phyloP scores from a whole-genome alignment of 805 yeast genomes.

The Hagleromyces aurorensis region DNA sequence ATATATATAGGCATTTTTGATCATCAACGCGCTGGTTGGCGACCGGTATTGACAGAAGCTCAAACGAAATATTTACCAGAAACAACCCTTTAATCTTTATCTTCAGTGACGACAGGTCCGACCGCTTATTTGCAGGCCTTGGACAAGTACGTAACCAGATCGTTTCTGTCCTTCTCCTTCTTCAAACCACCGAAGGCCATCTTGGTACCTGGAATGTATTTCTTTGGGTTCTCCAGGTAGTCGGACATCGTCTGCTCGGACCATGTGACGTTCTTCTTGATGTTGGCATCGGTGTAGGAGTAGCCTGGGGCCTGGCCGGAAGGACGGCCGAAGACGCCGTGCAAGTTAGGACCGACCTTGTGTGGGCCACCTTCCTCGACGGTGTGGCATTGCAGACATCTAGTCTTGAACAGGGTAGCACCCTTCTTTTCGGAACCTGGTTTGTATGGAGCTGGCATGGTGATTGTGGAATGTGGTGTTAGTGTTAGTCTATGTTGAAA shows the following conservation, averaged over 20 bases:
- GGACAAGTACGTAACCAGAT: conserved; percentile 78
- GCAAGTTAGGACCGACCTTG: conserved; percentile 98
- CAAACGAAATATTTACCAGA: too few relatives aligned
- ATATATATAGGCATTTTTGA: neutral
- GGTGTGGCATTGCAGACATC: conserved; percentile 99
- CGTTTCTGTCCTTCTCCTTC: conserved; percentile 98
- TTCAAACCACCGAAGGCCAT: conserved; percentile 99
- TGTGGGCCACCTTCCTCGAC: conserved; percentile 91
- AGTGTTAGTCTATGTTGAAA: too few relatives aligned
- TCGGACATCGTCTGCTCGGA: conserved; percentile 79
- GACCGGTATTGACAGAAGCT: too few relatives aligned
- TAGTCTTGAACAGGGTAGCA: conserved; percentile 96
- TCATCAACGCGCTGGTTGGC: neutral
- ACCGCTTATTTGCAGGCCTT: conserved; percentile 40
- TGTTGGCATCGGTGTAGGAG: conserved; percentile 98
- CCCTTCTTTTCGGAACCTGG: conserved; percentile 81
- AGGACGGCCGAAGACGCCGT: conserved; percentile 87
- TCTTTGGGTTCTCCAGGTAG: conserved; percentile 99
- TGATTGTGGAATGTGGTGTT: too few relatives aligned
- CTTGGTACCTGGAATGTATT: conserved; percentile 99
- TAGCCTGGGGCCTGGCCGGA: conserved; percentile 90
- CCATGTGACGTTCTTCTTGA: conserved; percentile 91
- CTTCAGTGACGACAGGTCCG: too few relatives aligned
- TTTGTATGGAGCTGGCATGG: conserved; percentile 23
- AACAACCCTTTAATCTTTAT: conserved; percentile 1